Evolutionary conservation across 202 grass and related monocot genomes (phyloP), one percentile per base, ranked within the genome.

Genomic region (Zoysia matrella): DNA sequence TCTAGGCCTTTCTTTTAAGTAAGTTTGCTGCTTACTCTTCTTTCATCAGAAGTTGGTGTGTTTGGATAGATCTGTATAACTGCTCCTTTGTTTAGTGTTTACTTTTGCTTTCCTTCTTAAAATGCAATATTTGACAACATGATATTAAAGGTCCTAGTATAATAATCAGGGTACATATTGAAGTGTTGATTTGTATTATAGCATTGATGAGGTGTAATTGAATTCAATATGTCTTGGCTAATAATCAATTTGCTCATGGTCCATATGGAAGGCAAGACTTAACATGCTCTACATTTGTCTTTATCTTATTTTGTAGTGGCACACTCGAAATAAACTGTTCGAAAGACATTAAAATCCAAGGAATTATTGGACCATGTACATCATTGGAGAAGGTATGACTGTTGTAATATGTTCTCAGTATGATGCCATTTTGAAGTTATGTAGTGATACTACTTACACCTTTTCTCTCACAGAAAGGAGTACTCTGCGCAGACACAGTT

Each of bases 271-370:
- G 39, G 60, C 60, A 75, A 77, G 14, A 48, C 11, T 66, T 73
- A 44, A 72, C 14, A 80, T 80, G n/a, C 53, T 74, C 56, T 90
- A 60, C 86, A 57, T 58, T 42, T 80, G 67, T 45, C 40, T 1
- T 58, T 70, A 9, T 82, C 60, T 65, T 84, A 36, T 87, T 67
- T 86, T 88, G 1, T 76, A 99, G 96, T 80, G 96, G 96, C 41
- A 92, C 83, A 40, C 82, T 99, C 55, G 96, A 99, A 90, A 93
- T 99, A 85, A 99, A 96, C 69, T 99, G 96, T 72, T 99, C 96
- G 7, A 99, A 99, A 76, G 96, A 99, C 67, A 92, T 99, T 72
- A 99, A 99, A 80, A 90, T 99, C 90, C 96, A 99, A 75, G 96
- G 96, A 82, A 82, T 92, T 87, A 94, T 99, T 47, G 96, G 96